Evolutionary conservation across 2,329 filamentous ascomycete genomes (phyloP).

Genomic region (Fonsecaea erecta): DNA sequence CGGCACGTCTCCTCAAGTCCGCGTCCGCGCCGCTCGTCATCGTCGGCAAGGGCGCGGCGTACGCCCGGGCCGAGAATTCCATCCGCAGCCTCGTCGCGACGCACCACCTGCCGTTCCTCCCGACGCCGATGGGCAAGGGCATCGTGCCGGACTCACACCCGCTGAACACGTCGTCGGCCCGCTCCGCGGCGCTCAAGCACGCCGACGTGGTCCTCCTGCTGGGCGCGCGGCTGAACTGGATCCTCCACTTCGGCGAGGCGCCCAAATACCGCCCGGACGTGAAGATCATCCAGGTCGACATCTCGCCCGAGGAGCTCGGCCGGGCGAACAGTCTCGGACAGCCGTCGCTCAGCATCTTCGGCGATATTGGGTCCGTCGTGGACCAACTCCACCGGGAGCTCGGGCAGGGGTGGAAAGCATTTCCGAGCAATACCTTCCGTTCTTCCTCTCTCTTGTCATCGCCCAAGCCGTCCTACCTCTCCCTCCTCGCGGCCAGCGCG

Average conservation of each 20-base stretch:
- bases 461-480: conserved; percentile 43
- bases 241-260: conserved; percentile 60
- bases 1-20: conserved; percentile 52
- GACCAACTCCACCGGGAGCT: conserved; percentile 53
- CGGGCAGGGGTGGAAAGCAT: conserved; percentile 50
- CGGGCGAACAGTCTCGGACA: conserved; percentile 55
- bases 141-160: conserved; percentile 60
- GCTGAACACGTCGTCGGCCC: conserved; percentile 58
- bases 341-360: conserved; percentile 52
- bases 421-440: conserved; percentile 39
- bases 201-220: conserved; percentile 62
- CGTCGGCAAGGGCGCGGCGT: conserved; percentile 62
- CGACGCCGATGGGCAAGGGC: conserved; percentile 65
- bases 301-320: conserved; percentile 59
- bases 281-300: conserved; percentile 62
- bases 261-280: conserved; percentile 59
- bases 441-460: neutral
- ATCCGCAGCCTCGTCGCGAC: conserved; percentile 54
- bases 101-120: conserved; percentile 60
- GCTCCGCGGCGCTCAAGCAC: conserved; percentile 58
- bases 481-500: conserved; percentile 39
- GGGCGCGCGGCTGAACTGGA: conserved; percentile 63
- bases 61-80: conserved; percentile 54
- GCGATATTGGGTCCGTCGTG: conserved; percentile 57
- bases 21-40: conserved; percentile 59